Evolutionary conservation across 805 yeast species (phyloP), one percentile per base, ranked within the genome.

Genomic region (Saturnispora serradocipensis): DNA sequence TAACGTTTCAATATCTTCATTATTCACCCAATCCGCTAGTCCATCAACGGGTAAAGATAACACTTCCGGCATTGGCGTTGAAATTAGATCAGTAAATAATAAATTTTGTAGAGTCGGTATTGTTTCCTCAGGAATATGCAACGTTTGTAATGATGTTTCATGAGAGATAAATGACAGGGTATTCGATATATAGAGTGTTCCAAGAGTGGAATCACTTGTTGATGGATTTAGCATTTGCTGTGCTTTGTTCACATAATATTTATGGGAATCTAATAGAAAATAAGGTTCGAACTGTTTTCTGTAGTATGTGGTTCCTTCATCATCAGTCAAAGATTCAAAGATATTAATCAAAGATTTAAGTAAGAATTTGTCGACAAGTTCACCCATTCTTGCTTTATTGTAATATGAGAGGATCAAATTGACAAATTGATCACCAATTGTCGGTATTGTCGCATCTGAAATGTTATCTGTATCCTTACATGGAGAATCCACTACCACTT

Each of bases 271-370:
- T 4, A 69, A 61, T 48, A 87, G 60, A 43, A 87, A 74, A 47
- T 63, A 67, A 0, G 88, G 89, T 58, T 88, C 96, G 63, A 89
- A 85, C 43, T 69, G 73, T 18, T 72, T 74, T 25, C 73, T 69
- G 60, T 85, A 88, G 56, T 80, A 84, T 50, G 77, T 82, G 52
- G 82, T 89, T 5, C 77, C 76, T 22, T 67, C 63, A n/a, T 64
- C 71, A 42, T 79, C 84, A 4, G 73, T 66, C 35, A 87, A 67
- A 5, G 82, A 68, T 60, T 87, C 93, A 62, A 87, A 74, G 89
- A 90, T 86, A 42, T 72, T 72, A 15, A 88, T 74, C 9, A 80
- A 65, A 30, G 83, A 75, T 56, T 82, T 81, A 54, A 88, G 74
- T 34, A 80, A 64, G 63, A 76, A 75, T 32, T 79, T 74, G 49